A percentile compares a stretch with the other conserved stretches of the same genome.
phyloP scores from a whole-genome alignment of 2,329 filamentous ascomycete genomes.

The Lachnellula subtilissima region DNA sequence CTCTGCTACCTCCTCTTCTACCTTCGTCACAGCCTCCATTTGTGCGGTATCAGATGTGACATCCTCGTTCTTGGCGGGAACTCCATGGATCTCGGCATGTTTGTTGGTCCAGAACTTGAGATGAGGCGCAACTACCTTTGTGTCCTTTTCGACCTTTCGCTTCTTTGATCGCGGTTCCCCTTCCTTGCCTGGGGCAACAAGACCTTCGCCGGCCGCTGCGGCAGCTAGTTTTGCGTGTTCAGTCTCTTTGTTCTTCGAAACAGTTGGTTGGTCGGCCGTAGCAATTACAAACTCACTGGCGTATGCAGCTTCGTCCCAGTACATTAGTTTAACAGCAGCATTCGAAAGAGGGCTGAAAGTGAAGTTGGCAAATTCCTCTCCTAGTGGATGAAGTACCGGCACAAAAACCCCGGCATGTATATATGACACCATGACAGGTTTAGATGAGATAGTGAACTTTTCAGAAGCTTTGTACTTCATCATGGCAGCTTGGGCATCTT shows the following conservation, averaged over 20 bases:
- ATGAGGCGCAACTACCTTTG: constrained; percentile 55
- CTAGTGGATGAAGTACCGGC: constrained; percentile 57
- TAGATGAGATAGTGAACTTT: constrained; percentile 73
- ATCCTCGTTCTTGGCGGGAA: constrained; percentile 36
- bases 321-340: constrained; percentile 61
- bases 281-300: constrained; percentile 60
- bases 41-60: constrained; percentile 22
- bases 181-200: constrained; percentile 33
- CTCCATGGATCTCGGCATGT: constrained; percentile 61
- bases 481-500: constrained; percentile 71
- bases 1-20: constrained; percentile 20
- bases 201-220: constrained; percentile 33
- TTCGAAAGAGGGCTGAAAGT: constrained; percentile 70
- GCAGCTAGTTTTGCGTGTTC: constrained; percentile 34
- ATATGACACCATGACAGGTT: constrained; percentile 64
- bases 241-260: constrained; percentile 23
- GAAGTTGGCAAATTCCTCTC: constrained; percentile 53
- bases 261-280: constrained; percentile 41
- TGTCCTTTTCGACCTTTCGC: constrained; percentile 48
- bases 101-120: constrained; percentile 69
- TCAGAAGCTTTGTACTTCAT: constrained; percentile 66
- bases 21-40: constrained; percentile 4
- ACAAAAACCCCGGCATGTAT: constrained; percentile 85
- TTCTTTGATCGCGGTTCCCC: constrained; percentile 44
- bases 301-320: constrained; percentile 72